These are phyloP conservation scores for Rossbeevera mucosa DNA, from an alignment of 768 basidiomycete genomes.

Conservation along the genomic window DNA sequence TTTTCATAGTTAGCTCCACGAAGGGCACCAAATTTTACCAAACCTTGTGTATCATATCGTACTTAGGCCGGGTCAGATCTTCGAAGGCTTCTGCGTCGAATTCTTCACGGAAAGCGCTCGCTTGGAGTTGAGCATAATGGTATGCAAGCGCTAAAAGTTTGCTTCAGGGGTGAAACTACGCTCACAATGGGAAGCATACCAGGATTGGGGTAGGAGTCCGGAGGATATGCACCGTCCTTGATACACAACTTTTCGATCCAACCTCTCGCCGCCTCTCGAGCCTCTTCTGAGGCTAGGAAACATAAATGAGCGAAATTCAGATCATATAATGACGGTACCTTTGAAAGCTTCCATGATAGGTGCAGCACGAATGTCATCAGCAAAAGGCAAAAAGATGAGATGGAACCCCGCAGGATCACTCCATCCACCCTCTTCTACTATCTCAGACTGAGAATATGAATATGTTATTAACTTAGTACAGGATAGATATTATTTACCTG, in stretches of 20 bases:
- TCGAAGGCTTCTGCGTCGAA: conserved; percentile 74
- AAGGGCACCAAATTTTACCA: conserved; percentile 4
- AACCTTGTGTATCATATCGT: conserved; percentile 77
- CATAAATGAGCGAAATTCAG: background rate
- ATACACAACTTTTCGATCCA: conserved; percentile 79
- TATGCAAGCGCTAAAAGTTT: conserved; percentile 53
- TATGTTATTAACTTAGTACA: background rate
- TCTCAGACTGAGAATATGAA: conserved; percentile 53
- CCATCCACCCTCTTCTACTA: conserved; percentile 63
- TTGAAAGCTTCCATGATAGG: conserved; percentile 60
- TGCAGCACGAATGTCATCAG: conserved; percentile 86
- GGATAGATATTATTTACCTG: conserved; percentile 49
- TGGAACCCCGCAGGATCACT: conserved; percentile 89
- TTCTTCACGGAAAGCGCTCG: conserved; percentile 88
- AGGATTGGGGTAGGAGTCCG: conserved; percentile 88
- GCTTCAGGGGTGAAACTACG: background rate
- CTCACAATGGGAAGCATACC: conserved; percentile 38
- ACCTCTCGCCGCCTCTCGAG: conserved; percentile 60
- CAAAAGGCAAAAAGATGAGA: conserved; percentile 87
- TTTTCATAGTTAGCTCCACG: background rate
- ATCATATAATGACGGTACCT: conserved; percentile 40
- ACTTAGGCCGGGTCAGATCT: conserved; percentile 77
- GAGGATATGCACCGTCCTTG: conserved; percentile 77
- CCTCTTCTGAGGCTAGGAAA: conserved; percentile 57
- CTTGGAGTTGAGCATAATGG: conserved; percentile 87